Evolutionary conservation across 78 protist species (phyloP), one percentile per base, ranked within the genome.

Genomic region (Protostelium mycophagum): DNA sequence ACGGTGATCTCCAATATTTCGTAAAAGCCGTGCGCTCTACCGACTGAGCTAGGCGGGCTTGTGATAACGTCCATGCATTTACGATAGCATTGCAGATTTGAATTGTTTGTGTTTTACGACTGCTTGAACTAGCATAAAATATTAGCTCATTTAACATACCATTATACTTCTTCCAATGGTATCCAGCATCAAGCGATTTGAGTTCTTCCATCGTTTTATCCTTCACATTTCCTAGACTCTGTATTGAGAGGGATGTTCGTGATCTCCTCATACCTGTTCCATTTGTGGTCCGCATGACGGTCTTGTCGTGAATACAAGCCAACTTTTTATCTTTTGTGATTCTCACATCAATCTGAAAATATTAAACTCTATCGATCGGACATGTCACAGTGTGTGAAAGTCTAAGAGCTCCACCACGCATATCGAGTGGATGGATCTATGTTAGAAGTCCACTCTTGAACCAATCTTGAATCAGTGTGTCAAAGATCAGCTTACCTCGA

Each of bases 1-100:
- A n/a, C n/a, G n/a, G n/a, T n/a, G n/a, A n/a, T n/a, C n/a, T n/a
- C n/a, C 73, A 51, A 51, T 16, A 51, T 51, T 25, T 51, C 73
- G 73, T 51, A 51, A 51, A 51, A 51, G 73, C 73, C 73, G 5
- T 5, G 73, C 73, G 73, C 73, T 51, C 73, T 51, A 51, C 73
- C 73, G 73, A 51, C 73, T 51, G 73, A 51, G 73, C 73, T 51
- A 51, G 73, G 73, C 73, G 73, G 73, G 73, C 73, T 51, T 25
- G 73, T 16, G 73, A 51, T n/a, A 16, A 51, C 16, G 73, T 51
- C 73, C 16, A 25, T 16, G 16, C 16, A 16, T 51, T 51, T 51
- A 16, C 16, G 73, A 51, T 51, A 5, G 73, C 16, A 25, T 5
- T 51, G 16, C 16, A 5, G 16, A 25, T 51, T 51, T 51, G 5